phyloP scores from a whole-genome alignment of 2,329 filamentous ascomycete species.

The Phaeosphaeria sp. region DNA sequence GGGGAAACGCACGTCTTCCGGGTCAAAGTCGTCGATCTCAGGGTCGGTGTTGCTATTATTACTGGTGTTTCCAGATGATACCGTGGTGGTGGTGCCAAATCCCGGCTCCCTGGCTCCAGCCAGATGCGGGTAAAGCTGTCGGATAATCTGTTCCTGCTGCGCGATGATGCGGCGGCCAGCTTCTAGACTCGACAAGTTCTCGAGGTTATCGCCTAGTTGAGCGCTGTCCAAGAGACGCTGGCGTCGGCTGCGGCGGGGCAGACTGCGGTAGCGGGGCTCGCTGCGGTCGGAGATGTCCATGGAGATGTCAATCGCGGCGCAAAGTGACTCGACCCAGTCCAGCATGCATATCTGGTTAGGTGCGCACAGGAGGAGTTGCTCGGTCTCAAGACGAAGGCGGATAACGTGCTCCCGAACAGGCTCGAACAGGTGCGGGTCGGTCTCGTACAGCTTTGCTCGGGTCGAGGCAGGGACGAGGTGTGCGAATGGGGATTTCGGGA shows the following conservation, averaged over 20 bases:
- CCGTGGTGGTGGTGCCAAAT: background rate
- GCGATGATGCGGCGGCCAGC: conserved; percentile 50
- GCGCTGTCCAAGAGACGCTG: conserved; percentile 45
- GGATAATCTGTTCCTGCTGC: conserved; percentile 57
- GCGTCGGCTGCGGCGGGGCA: conserved; percentile 52
- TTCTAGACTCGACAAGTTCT: conserved; percentile 36
- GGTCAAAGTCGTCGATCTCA: conserved; percentile 47
- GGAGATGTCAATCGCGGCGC: conserved; percentile 76
- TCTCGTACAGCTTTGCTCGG: conserved; percentile 50
- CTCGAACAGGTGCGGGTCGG: conserved; percentile 56
- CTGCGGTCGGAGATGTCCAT: conserved; percentile 75
- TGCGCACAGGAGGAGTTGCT: conserved; percentile 75
- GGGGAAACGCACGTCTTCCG: conserved; percentile 47
- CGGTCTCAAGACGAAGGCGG: conserved; percentile 73
- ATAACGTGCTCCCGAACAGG: conserved; percentile 65
- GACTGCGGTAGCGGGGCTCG: conserved; percentile 54
- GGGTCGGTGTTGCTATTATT: conserved; percentile 27
- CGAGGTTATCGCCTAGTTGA: conserved; percentile 39
- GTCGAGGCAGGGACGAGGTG: conserved; percentile 52
- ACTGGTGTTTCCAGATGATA: conserved; percentile 9
- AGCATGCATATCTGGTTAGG: conserved; percentile 70
- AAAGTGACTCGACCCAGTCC: conserved; percentile 69
- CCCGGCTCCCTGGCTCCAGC: conserved; percentile 23
- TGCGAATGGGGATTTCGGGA: conserved; percentile 54
- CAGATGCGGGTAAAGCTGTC: conserved; percentile 54